Evolutionary conservation across 805 yeast genomes (phyloP).

Genomic region (Starmerella asiatica): DNA sequence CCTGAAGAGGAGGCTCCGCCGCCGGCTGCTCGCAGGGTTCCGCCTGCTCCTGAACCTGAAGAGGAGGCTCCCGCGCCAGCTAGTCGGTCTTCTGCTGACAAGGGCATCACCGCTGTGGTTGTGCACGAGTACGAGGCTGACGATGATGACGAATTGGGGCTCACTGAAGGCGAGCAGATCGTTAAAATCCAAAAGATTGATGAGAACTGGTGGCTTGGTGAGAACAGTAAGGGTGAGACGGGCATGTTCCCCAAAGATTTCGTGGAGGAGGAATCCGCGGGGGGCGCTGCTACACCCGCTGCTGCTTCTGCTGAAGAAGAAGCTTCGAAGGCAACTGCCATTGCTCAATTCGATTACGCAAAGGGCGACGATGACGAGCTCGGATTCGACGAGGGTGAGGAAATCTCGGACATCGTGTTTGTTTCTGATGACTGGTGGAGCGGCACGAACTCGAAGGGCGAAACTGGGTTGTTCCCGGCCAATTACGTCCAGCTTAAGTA

Average conservation of each 20-base stretch:
- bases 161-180: conserved; percentile 53
- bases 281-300: conserved; percentile 16
- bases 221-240: conserved; percentile 51
- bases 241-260: conserved; percentile 89
- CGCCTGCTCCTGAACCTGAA: conserved; percentile 4
- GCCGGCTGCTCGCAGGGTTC: conserved; percentile 1
- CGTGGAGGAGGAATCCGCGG: conserved; percentile 33
- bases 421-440: conserved; percentile 97
- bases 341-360: conserved; percentile 66
- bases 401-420: conserved; percentile 68
- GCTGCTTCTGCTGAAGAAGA: conserved; percentile 2
- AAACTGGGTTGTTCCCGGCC: conserved; percentile 78
- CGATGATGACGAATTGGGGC: conserved; percentile 62
- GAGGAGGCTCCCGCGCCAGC: conserved; percentile 10
- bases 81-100: conserved; percentile 5
- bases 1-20: conserved; percentile 8
- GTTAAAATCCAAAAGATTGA: conserved; percentile 56
- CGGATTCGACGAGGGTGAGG: conserved; percentile 69
- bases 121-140: conserved; percentile 49
- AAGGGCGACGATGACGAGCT: conserved; percentile 90
- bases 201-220: conserved; percentile 88
- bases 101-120: conserved; percentile 47
- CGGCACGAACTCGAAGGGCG: conserved; percentile 60
- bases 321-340: conserved; percentile 31
- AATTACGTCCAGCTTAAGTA: conserved; percentile 47